Evolutionary conservation across 148 eudicot species (phyloP).

Genomic region (Dianthus caryophyllus): DNA sequence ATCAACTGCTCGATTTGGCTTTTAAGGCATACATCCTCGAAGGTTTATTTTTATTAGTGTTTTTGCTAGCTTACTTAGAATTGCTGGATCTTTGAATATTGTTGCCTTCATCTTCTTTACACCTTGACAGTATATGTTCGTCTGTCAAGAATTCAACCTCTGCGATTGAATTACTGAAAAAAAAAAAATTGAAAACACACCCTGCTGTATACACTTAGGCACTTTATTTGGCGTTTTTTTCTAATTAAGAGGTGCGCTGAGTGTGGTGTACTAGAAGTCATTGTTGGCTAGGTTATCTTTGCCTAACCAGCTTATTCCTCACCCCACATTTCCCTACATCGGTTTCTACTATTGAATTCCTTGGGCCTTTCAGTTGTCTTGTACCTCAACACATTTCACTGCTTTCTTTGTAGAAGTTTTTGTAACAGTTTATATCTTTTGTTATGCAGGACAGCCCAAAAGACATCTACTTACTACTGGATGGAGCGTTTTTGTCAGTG

Average conservation of each 20-base stretch:
- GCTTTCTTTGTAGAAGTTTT: not conserved
- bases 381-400: not conserved
- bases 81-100: not conserved
- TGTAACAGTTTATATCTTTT: constrained; percentile 21
- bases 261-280: not conserved
- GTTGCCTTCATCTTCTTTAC: not conserved
- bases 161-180: not conserved
- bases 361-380: not conserved
- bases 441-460: constrained; percentile 93
- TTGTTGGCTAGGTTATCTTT: not conserved
- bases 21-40: not conserved
- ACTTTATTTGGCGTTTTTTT: not conserved
- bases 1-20: not conserved
- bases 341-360: not conserved
- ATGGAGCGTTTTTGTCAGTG: constrained; percentile 99
- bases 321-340: not conserved
- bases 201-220: not conserved
- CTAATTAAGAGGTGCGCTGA: not conserved
- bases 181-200: not conserved
- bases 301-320: not conserved
- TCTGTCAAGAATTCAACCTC: not conserved
- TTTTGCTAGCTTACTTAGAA: not conserved
- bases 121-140: not conserved
- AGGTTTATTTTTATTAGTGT: not conserved
- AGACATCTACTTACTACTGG: constrained; percentile 98